A percentile compares a stretch with the other conserved stretches of the same genome.
These are phyloP conservation scores for Podila horticola DNA, from an alignment of 192 early-diverging fungal genomes.

Conservation along the genomic window DNA sequence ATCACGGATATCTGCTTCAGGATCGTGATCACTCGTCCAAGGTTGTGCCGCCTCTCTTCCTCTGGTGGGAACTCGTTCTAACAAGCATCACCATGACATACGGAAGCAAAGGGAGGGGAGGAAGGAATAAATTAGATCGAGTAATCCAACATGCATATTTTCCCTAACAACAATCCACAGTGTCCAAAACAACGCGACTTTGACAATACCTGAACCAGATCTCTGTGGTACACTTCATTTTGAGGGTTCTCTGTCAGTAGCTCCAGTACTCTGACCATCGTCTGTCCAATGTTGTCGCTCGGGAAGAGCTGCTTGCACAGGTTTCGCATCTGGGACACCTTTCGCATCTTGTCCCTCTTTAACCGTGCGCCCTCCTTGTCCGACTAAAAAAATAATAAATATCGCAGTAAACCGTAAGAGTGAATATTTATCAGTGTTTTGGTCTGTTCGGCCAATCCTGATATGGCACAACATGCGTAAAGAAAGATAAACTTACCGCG, in stretches of 20 bases:
- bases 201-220: slow-evolving; percentile 25
- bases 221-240: slow-evolving; percentile 34
- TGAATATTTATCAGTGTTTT: background rate
- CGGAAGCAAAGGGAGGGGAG: background rate
- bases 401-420: background rate
- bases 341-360: slow-evolving; percentile 24
- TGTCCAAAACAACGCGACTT: background rate
- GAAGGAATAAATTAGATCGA: background rate
- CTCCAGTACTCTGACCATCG: slow-evolving; percentile 31
- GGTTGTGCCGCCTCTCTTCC: slow-evolving; percentile 42
- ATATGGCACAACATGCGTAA: background rate
- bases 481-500: slow-evolving; percentile 5
- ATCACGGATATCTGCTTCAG: slow-evolving; percentile 25
- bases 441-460: background rate
- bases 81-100: too few species aligned
- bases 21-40: slow-evolving; percentile 32
- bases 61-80: slow-evolving; percentile 43
- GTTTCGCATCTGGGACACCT: slow-evolving; percentile 34
- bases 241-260: slow-evolving; percentile 24
- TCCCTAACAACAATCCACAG: background rate
- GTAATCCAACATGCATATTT: background rate
- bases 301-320: slow-evolving; percentile 48
- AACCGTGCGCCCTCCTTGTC: slow-evolving; percentile 27
- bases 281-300: slow-evolving; percentile 31
- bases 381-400: slow-evolving; percentile 7